Base-by-base conservation (phyloP, 257 asterid species). In the Plantago major region DNA sequence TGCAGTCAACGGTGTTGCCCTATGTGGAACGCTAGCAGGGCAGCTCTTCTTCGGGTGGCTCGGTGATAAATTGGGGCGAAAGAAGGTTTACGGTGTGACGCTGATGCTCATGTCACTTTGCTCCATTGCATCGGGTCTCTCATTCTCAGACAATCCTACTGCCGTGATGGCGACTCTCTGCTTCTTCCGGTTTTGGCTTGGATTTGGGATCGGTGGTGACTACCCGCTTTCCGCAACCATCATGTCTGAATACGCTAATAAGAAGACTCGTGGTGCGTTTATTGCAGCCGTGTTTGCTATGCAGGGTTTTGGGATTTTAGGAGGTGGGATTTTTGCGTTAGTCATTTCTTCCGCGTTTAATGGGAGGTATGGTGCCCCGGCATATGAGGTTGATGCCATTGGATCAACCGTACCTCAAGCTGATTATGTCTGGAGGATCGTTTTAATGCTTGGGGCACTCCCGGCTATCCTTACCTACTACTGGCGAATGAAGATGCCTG, bases 151-250 rank as follows among this genome's bases (percentile, higher is more conserved):
- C 10, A 74, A 64, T 19, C 65, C 84, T 0, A 75, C 62, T 26
- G 45, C 77, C 0, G 79, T 73, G 3, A 79, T 79, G 84, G 10
- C 79, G 10, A 79, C 84, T 1, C 81, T 79, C 40, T 79, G 84
- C 38, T 79, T 79, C 74, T 79, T 79, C 63, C 62, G 84, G 0
- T 78, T 78, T 55, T 78, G 84, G 84, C 76, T 79, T 7, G 84
- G 84, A 12, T 71, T 78, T 42, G 84, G 84, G 13, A 78, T 78
- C 1, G 84, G 84, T 5, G 84, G 84, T 18, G 84, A 78, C 44
- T 78, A 78, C 76, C 84, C 84, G 1, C 80, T 78, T 46, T 78
- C 84, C 30, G 84, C 84, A 11, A 79, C 84, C 30, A 79, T 79
- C 48, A 79, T 79, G 84, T 79, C 84, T 2, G 84, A 79, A 58